Evolutionary conservation across 2,329 filamentous ascomycete genomes (phyloP).

Genomic region (Blastomyces gilchristii): DNA sequence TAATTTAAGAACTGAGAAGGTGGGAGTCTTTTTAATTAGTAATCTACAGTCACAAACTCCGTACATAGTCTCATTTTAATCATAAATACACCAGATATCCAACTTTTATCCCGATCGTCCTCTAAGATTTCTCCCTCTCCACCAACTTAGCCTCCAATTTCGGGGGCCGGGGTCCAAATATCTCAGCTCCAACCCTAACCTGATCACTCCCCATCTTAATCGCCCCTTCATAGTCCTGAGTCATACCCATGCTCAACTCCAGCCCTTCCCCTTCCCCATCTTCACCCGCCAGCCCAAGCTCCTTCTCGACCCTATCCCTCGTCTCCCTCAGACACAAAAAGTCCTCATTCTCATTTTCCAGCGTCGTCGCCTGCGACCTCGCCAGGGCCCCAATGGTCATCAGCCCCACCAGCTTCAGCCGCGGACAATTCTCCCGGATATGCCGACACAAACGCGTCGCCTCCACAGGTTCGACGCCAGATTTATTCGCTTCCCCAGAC

Average conservation of each 20-base stretch:
- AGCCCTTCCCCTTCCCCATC: slow-evolving; percentile 37
- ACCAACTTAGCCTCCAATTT: slow-evolving; percentile 58
- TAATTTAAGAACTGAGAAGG: not conserved
- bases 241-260: slow-evolving; percentile 98
- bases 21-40: not conserved
- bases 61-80: slow-evolving; percentile 4
- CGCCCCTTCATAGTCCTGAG: slow-evolving; percentile 85
- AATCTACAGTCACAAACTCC: not conserved
- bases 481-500: slow-evolving; percentile 75
- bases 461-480: slow-evolving; percentile 61
- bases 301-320: slow-evolving; percentile 57
- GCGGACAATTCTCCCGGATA: slow-evolving; percentile 60
- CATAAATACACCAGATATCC: not conserved
- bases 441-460: slow-evolving; percentile 57
- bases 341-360: slow-evolving; percentile 83
- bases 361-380: slow-evolving; percentile 60
- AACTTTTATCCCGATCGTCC: not conserved
- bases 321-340: slow-evolving; percentile 61
- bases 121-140: no score
- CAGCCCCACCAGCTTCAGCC: slow-evolving; percentile 65
- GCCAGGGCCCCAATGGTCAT: slow-evolving; percentile 99
- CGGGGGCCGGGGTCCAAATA: slow-evolving; percentile 74
- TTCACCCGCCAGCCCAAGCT: slow-evolving; percentile 41
- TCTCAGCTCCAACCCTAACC: slow-evolving; percentile 85
- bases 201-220: slow-evolving; percentile 74